Percentiles rank a stretch among this genome's conserved stretches.
These are phyloP conservation scores for Didymella segeticola DNA, from an alignment of 2,329 filamentous ascomycete genomes.

Conservation along the genomic window DNA sequence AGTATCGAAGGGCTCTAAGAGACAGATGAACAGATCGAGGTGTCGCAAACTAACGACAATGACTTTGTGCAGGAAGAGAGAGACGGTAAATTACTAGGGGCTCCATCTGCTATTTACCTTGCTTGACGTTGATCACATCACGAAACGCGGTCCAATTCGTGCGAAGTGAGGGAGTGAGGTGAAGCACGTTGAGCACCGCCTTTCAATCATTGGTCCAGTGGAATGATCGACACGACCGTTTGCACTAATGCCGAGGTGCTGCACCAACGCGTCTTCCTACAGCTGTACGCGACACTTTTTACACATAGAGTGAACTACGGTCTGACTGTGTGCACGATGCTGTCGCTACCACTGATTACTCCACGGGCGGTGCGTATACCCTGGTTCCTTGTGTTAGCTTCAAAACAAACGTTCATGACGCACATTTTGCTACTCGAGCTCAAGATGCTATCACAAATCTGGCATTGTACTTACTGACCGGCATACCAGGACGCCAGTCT, in stretches of 20 bases:
- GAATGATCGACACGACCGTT: slow-evolving; percentile 6
- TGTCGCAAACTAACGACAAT: not conserved
- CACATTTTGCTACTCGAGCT: not conserved
- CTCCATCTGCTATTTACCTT: not conserved
- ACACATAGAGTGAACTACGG: not conserved
- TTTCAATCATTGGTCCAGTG: slow-evolving; percentile 3
- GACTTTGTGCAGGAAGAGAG: not conserved
- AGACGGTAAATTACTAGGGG: not conserved
- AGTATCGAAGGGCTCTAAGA: not conserved
- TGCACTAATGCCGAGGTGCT: slow-evolving; percentile 7
- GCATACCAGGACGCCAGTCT: slow-evolving; percentile 37
- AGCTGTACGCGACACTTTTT: slow-evolving; percentile 8
- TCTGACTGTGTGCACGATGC: slow-evolving; percentile 19
- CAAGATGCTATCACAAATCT: not conserved
- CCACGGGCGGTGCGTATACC: slow-evolving; percentile 28
- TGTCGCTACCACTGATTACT: slow-evolving; percentile 37
- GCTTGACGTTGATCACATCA: not conserved
- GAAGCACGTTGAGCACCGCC: slow-evolving; percentile 13
- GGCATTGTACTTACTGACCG: slow-evolving; percentile 7
- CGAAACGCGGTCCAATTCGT: not conserved
- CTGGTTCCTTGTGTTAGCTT: not conserved
- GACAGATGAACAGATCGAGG: not conserved
- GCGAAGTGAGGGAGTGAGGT: slow-evolving; percentile 8
- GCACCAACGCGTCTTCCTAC: slow-evolving; percentile 8
- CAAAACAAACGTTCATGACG: slow-evolving; percentile 1